Conservation (phyloP, 306 rosid genomes). For the Senna siamea region DNA sequence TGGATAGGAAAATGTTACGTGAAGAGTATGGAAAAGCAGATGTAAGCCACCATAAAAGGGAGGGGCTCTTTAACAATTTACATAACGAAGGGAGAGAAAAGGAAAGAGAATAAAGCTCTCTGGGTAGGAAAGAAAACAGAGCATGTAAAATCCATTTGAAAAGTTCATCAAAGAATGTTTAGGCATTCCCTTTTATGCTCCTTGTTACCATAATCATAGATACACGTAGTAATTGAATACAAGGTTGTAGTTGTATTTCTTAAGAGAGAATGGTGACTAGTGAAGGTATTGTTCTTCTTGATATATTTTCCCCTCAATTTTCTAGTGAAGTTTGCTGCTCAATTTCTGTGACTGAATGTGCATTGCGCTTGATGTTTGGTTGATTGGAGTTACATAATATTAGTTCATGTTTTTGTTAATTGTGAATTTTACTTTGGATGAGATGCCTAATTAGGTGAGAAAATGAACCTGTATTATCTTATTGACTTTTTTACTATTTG, state of each 20-base stretch:
- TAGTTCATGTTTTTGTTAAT: neutral
- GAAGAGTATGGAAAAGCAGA: neutral
- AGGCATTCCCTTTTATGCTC: neutral
- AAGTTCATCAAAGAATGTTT: neutral
- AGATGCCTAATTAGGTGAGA: conserved; percentile 11
- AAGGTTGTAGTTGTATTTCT: neutral
- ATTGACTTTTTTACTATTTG: neutral
- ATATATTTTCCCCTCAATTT: neutral
- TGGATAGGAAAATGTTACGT: neutral
- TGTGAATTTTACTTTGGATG: neutral
- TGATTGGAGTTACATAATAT: neutral
- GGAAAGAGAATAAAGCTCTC: neutral
- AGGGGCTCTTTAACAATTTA: neutral
- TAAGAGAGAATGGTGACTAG: neutral
- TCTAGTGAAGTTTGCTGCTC: neutral
- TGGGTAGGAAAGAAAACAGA: neutral
- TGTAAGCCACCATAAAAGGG: neutral
- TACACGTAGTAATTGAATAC: neutral
- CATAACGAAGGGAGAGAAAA: neutral
- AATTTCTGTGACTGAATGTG: neutral
- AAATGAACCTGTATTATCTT: conserved; percentile 9
- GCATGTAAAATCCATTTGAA: neutral
- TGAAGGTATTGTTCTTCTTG: neutral
- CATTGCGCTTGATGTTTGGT: neutral
- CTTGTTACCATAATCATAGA: neutral